phyloP scores from a whole-genome alignment of 148 eudicot species.

The Cornus florida region DNA sequence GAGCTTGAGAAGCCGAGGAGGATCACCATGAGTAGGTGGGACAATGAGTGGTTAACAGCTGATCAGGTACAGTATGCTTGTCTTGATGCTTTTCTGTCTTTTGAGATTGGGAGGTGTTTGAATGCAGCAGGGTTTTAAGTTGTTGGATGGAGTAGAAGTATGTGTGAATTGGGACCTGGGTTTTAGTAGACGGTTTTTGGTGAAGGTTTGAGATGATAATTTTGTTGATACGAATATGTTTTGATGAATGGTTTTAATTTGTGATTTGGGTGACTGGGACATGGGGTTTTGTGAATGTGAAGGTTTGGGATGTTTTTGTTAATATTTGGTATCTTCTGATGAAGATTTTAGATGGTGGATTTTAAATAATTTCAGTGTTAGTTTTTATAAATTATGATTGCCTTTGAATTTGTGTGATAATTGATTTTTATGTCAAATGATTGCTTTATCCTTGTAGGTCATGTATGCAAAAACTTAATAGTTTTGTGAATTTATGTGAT shows the following conservation, averaged over 20 bases:
- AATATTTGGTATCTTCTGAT: too few relatives aligned
- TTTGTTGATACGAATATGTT: not conserved
- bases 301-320: not conserved
- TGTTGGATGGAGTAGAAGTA: too few relatives aligned
- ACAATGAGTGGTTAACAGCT: constrained; percentile 33
- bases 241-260: not conserved
- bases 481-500: too few relatives aligned
- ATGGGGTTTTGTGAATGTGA: not conserved
- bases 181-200: too few relatives aligned
- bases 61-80: constrained; percentile 47
- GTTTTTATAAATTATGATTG: not conserved
- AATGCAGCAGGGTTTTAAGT: not conserved
- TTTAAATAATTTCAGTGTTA: too few relatives aligned
- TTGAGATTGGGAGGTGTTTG: constrained; percentile 32
- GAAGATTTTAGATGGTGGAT: too few relatives aligned
- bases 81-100: constrained; percentile 50
- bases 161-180: too few relatives aligned
- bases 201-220: too few relatives aligned
- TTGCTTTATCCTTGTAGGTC: not conserved
- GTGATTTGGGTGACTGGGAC: not conserved
- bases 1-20: constrained; percentile 46
- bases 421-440: not conserved
- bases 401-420: not conserved
- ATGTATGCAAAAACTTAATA: too few relatives aligned
- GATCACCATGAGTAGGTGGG: constrained; percentile 62